Evolutionary conservation across 2,329 filamentous ascomycete species (phyloP).

Genomic region (Trichoderma koningiopsis): DNA sequence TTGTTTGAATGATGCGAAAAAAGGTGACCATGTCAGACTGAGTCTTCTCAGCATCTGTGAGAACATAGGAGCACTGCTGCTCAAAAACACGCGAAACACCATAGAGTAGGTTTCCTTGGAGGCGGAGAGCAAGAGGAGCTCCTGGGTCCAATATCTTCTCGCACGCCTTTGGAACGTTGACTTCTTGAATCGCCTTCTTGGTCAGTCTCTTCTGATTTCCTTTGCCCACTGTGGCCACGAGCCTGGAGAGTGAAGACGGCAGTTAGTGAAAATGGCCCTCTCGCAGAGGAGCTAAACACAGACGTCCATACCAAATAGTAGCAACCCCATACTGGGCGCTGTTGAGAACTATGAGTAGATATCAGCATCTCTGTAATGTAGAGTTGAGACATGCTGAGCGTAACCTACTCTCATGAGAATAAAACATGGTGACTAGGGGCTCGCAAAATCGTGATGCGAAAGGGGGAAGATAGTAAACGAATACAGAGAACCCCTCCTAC

Average conservation of each 20-base stretch:
- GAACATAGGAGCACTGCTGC: slow-evolving; percentile 84
- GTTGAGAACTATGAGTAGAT: slow-evolving; percentile 65
- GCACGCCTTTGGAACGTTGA: slow-evolving; percentile 85
- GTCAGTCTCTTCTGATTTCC: slow-evolving; percentile 73
- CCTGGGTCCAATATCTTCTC: slow-evolving; percentile 80
- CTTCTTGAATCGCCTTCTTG: slow-evolving; percentile 83
- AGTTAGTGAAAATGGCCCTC: not conserved
- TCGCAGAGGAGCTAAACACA: not conserved
- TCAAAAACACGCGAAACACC: slow-evolving; percentile 83
- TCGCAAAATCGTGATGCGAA: not conserved
- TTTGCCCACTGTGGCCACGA: slow-evolving; percentile 85
- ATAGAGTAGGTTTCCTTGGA: slow-evolving; percentile 86
- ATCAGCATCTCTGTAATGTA: slow-evolving; percentile 31
- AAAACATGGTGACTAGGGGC: slow-evolving; percentile 69
- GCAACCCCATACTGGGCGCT: slow-evolving; percentile 88
- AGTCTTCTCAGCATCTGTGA: slow-evolving; percentile 75
- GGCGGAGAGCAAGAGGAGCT: slow-evolving; percentile 83
- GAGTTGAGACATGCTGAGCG: not conserved
- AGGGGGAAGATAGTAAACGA: not conserved
- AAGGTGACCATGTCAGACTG: slow-evolving; percentile 73
- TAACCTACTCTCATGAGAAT: slow-evolving; percentile 84
- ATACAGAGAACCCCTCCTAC: not conserved
- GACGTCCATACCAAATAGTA: slow-evolving; percentile 78
- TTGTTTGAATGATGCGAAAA: slow-evolving; percentile 55
- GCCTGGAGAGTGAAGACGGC: slow-evolving; percentile 55